These are phyloP conservation scores for Xylaria acuta DNA, from an alignment of 495 filamentous ascomycete genomes.

Conservation along the genomic window DNA sequence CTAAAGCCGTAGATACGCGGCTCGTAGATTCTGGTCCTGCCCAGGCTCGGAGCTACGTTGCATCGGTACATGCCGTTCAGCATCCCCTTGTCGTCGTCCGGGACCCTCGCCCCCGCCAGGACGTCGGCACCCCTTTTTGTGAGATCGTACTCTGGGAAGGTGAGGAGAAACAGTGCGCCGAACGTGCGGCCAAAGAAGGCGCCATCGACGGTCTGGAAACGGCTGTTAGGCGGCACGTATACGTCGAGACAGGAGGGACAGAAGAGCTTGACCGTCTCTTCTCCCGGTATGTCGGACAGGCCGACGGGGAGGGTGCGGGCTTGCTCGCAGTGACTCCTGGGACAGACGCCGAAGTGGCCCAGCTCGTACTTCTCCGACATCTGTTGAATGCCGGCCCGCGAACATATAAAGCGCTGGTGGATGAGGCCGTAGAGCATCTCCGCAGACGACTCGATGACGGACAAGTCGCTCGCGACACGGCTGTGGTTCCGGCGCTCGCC, in stretches of 20 bases:
- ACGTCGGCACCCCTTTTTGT: slow-evolving; percentile 57
- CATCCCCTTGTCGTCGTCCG: slow-evolving; percentile 54
- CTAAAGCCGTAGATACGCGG: slow-evolving; percentile 96
- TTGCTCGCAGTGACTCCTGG: slow-evolving; percentile 84
- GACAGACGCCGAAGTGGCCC: slow-evolving; percentile 92
- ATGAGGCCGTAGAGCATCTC: slow-evolving; percentile 98
- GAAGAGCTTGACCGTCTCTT: slow-evolving; percentile 98
- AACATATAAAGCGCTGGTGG: slow-evolving; percentile 98
- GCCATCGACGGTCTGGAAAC: slow-evolving; percentile 97
- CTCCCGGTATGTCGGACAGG: slow-evolving; percentile 88
- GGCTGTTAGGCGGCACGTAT: slow-evolving; percentile 95
- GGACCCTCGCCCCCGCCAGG: slow-evolving; percentile 43
- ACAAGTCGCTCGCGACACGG: slow-evolving; percentile 87
- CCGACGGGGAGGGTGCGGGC: slow-evolving; percentile 92
- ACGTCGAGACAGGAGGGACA: slow-evolving; percentile 96
- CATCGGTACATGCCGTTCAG: slow-evolving; percentile 84
- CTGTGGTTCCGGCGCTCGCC: slow-evolving; percentile 77
- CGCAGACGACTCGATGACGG: slow-evolving; percentile 93
- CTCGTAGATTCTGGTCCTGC: slow-evolving; percentile 84
- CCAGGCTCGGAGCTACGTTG: slow-evolving; percentile 89
- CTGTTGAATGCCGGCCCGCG: slow-evolving; percentile 94
- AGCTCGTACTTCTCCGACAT: slow-evolving; percentile 99
- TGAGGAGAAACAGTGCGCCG: slow-evolving; percentile 92
- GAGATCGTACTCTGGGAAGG: slow-evolving; percentile 93
- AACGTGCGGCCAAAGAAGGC: slow-evolving; percentile 99